Conservation (phyloP, 108 stramenopile species). For the Aurantiochytrium sp. region DNA sequence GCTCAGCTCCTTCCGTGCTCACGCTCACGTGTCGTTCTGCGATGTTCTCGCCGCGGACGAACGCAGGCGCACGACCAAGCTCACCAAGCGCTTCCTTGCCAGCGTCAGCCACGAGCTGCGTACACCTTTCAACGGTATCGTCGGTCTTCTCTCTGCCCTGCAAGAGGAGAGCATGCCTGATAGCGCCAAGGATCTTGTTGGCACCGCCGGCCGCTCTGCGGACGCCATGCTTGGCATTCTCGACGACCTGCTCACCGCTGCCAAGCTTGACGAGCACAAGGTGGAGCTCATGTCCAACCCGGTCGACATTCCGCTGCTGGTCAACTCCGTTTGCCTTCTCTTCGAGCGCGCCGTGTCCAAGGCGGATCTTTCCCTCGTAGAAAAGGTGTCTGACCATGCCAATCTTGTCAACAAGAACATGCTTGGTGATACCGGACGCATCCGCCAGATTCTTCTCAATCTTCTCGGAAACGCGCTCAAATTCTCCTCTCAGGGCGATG, state of each 20-base stretch:
- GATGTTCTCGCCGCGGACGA: background rate
- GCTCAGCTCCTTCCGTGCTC: background rate
- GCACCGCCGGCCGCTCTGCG: background rate
- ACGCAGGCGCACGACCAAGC: background rate
- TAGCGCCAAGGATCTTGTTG: background rate
- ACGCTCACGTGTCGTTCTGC: background rate
- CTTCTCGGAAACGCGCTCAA: conserved; percentile 11
- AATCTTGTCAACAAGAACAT: background rate
- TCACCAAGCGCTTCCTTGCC: conserved; percentile 21
- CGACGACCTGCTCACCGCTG: background rate
- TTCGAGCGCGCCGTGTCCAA: background rate
- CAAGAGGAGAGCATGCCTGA: background rate
- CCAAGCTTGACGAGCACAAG: background rate
- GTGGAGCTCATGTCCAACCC: background rate
- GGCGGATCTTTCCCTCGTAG: background rate
- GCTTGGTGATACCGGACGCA: background rate
- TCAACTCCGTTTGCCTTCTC: background rate
- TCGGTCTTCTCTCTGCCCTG: conserved; percentile 15
- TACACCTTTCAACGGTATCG: conserved; percentile 28
- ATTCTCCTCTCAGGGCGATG: background rate
- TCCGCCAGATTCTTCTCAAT: background rate
- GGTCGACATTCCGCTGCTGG: background rate
- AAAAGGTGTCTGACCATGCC: background rate
- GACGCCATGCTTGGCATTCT: background rate
- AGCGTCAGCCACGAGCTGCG: conserved; percentile 29